Percentiles rank a stretch among this genome's conserved stretches.
Conservation (phyloP, 2,329 filamentous ascomycete genomes). For the Fusarium sp. region DNA sequence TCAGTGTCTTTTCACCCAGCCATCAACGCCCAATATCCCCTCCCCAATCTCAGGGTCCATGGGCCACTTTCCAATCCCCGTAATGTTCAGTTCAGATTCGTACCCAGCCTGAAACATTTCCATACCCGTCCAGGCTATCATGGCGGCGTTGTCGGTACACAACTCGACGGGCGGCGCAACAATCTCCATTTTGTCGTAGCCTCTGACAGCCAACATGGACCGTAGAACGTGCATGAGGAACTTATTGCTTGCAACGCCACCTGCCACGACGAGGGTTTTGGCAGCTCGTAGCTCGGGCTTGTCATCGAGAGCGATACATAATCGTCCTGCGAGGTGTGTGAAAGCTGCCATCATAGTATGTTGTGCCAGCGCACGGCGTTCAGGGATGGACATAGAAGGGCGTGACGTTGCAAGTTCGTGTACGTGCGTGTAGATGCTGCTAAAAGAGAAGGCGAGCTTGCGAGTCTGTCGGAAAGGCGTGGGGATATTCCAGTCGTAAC, state of each 20-base stretch:
- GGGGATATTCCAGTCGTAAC: constrained; percentile 71
- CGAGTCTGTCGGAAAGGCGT: constrained; percentile 72
- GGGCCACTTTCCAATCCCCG: constrained; percentile 76
- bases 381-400: constrained; percentile 61
- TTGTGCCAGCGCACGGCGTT: constrained; percentile 76
- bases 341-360: constrained; percentile 85
- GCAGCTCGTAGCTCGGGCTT: constrained; percentile 52
- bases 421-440: constrained; percentile 69
- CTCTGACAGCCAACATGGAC: constrained; percentile 70
- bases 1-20: constrained; percentile 55
- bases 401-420: constrained; percentile 56
- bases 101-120: constrained; percentile 91
- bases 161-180: constrained; percentile 79
- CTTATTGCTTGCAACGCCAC: constrained; percentile 88
- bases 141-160: constrained; percentile 96
- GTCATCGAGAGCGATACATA: constrained; percentile 72
- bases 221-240: constrained; percentile 78
- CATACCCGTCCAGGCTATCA: constrained; percentile 94
- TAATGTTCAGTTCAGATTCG: constrained; percentile 69
- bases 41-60: constrained; percentile 71
- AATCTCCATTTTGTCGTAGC: constrained; percentile 70
- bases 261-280: constrained; percentile 81
- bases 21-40: constrained; percentile 72
- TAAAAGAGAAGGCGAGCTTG: constrained; percentile 78
- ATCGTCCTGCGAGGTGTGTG: constrained; percentile 83